Base-by-base conservation (phyloP, 257 asterid genomes). In the Capsicum baccatum region DNA sequence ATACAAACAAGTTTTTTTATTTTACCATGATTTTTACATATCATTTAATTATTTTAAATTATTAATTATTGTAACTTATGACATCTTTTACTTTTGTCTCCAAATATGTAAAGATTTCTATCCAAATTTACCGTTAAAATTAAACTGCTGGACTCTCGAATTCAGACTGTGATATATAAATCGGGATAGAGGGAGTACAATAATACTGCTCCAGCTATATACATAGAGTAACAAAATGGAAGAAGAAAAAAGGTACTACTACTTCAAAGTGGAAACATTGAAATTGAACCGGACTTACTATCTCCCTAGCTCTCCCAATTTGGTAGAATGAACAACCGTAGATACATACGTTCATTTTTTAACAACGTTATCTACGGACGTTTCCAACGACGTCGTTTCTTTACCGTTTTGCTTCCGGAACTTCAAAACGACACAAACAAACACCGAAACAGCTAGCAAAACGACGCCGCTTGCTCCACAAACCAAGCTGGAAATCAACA, bases 401-500 rank as follows among this genome's bases (percentile, higher is more conserved):
- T 11, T 52, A 48, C 80, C 80, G 5, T 68, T 55, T 68, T 68
- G 44, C 69, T 68, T 68, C 35, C 85, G 52, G 57, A 68, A 60
- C 13, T 80, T 71, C 44, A 83, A 16, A 8, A 68, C 21, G 9
- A 83, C 21, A 42, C 57, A 83, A 35, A 83, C 42, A 83, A 83
- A 66, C 80, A 60, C 85, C 3, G 85, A 57, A 47, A 83, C 80
- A 0, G 80, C 60, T 0, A 83, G 80, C 7, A 83, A 83, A 48
- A 55, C 80, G 19, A 83, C 19, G 39, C 85, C 85, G 57, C 9
- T 54, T 35, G 79, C 47, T 83, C 85, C 85, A 83, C 85, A 83
- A 50, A 83, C 54, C 52, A 83, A 35, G 66, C 85, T 83, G 3
- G 85, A 71, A 19, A 83, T 16, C 79, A 83, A 48, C 54, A 83